Conservation (phyloP, 2,329 filamentous ascomycete species). For the Fusarium avenaceum region DNA sequence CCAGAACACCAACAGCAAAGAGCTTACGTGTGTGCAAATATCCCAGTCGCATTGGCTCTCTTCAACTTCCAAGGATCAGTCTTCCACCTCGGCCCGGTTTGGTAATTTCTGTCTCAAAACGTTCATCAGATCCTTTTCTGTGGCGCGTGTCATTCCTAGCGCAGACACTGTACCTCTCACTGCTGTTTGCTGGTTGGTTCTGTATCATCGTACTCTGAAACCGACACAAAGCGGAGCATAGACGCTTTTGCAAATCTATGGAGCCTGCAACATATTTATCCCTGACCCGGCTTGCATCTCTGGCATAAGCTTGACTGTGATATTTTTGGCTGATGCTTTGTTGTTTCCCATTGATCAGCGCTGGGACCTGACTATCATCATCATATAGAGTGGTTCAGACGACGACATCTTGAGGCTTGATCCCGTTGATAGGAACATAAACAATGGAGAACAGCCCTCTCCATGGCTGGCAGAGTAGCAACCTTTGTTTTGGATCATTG, state of each 20-base stretch:
- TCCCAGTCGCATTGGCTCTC: conserved; percentile 8
- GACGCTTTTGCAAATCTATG: conserved; percentile 39
- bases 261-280: conserved; percentile 19
- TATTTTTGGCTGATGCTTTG: conserved; percentile 27
- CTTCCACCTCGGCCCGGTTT: conserved; percentile 30
- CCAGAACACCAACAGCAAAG: not conserved
- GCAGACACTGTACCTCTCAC: conserved; percentile 41
- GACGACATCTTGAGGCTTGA: conserved; percentile 21
- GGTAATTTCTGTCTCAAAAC: conserved; percentile 28
- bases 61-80: conserved; percentile 24
- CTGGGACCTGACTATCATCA: conserved; percentile 37
- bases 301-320: conserved; percentile 28
- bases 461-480: conserved; percentile 25
- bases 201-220: conserved; percentile 36
- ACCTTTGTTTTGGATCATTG: conserved; percentile 19
- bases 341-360: conserved; percentile 30
- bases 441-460: conserved; percentile 24
- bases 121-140: conserved; percentile 14
- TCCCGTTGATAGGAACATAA: conserved; percentile 3
- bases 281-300: conserved; percentile 17
- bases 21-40: conserved; percentile 40
- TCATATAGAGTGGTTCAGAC: conserved; percentile 31
- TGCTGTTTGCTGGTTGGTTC: conserved; percentile 39
- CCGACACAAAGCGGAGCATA: conserved; percentile 34
- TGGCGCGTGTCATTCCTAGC: conserved; percentile 29